Base-by-base conservation (phyloP, 1,284 basidiomycete genomes). In the Papiliotrema terrestris region DNA sequence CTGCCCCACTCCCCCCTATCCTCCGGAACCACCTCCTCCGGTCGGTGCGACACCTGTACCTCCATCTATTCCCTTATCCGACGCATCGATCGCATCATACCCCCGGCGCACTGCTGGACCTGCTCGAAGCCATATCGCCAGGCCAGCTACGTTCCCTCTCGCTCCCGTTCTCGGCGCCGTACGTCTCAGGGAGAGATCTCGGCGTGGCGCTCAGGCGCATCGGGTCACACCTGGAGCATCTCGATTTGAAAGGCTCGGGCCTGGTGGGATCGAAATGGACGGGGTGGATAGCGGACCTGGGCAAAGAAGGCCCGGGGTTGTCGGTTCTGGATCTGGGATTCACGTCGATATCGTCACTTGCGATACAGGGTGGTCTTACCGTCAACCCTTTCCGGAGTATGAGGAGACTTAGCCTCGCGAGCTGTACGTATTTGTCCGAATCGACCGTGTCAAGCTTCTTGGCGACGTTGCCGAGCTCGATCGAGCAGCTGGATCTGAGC, bases 311-410 rank as follows among this genome's bases (percentile, higher is more conserved):
- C 0, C 38, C 43, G 8, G 62, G 64, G 8, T 45, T 71, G 15
- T 41, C 41, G 19, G 51, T 62, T 2, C 55, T 72, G 29, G 65
- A 72, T 52, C 47, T 72, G 20, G 60, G 64, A 1, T 63, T 61
- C 37, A 73, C 66, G 15, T 37, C 39, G 17, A 70, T 73, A 45
- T 52, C 61, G 2, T n/a, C 56, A 2, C 54, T 69, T 17, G 65
- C 63, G 14, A 43, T 36, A 15, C 22, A 17, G 14, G 29, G 20
- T 8, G 23, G 19, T 2, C 38, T 38, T 20, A 3, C 32, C 1
- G 9, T 20, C 25, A 38, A 54, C 15, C 20, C 48, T 11, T 63
- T 60, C 26, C 9, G 37, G 2, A 38, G 51, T 14, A 52, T 72
- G 11, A 43, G 49, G 20, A 39, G 38, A 3, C 53, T 73, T 15